phyloP scores from a whole-genome alignment of 192 early-diverging fungal genomes.

The Umbelopsis ramanniana region DNA sequence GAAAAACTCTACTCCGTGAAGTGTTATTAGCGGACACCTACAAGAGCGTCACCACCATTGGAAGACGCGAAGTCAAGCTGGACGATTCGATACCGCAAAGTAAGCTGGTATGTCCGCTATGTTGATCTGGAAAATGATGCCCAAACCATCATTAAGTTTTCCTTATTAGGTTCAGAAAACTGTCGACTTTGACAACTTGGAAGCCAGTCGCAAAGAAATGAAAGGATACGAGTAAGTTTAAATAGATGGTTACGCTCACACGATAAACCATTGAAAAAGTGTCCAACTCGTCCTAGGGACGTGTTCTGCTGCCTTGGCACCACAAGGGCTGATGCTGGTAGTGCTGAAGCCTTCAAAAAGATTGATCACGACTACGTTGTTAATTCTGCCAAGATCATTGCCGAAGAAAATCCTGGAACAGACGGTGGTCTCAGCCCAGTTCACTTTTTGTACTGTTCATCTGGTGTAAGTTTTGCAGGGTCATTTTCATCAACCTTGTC shows the following conservation, averaged over 20 bases:
- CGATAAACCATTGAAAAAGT: conserved; percentile 30
- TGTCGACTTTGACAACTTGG: conserved; percentile 77
- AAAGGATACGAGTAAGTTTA: conserved; percentile 51
- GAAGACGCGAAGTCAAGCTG: conserved; percentile 52
- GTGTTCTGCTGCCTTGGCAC: conserved; percentile 79
- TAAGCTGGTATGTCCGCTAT: conserved; percentile 36
- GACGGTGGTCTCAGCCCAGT: conserved; percentile 36
- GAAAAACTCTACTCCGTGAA: conserved; percentile 59
- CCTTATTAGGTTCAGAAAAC: conserved; percentile 58
- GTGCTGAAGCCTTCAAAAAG: conserved; percentile 67
- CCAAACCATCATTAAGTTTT: background rate
- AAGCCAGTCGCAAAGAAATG: conserved; percentile 42
- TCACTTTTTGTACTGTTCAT: conserved; percentile 60
- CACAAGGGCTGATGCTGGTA: conserved; percentile 67
- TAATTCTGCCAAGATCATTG: conserved; percentile 62
- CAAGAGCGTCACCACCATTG: conserved; percentile 57
- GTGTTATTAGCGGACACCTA: conserved; percentile 50
- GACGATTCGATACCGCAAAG: conserved; percentile 45
- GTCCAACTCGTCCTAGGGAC: conserved; percentile 46
- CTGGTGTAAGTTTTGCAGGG: conserved; percentile 25
- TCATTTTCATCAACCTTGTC: background rate
- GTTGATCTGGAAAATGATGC: background rate
- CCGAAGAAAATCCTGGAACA: conserved; percentile 49
- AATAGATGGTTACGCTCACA: background rate
- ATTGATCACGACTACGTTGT: conserved; percentile 83